Conservation (phyloP, 495 filamentous ascomycete genomes). For the Penicillium flavigenum region DNA sequence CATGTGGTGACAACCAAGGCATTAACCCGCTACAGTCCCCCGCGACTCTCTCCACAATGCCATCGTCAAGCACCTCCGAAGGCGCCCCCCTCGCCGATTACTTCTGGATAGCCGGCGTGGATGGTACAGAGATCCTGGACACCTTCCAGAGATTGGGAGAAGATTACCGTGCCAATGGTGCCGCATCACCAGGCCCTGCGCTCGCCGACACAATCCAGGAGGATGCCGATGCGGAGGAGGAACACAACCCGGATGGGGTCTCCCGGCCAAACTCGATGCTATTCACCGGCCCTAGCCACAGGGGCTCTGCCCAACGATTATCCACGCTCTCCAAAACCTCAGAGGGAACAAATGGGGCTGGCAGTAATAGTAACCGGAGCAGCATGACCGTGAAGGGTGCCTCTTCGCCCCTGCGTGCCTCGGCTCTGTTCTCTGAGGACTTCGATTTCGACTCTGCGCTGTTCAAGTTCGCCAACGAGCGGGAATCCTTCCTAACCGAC, state of each 20-base stretch:
- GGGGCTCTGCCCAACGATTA: constrained; percentile 64
- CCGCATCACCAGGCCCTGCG: constrained; percentile 49
- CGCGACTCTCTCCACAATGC: constrained; percentile 27
- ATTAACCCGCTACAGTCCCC: constrained; percentile 9
- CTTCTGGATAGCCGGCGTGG: constrained; percentile 97
- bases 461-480: constrained; percentile 88
- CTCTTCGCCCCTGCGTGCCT: constrained; percentile 40
- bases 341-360: constrained; percentile 56
- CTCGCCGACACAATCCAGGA: constrained; percentile 81
- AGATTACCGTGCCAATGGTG: constrained; percentile 49
- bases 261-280: constrained; percentile 56
- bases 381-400: constrained; percentile 76
- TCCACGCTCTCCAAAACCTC: constrained; percentile 65
- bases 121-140: constrained; percentile 58
- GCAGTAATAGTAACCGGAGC: constrained; percentile 90
- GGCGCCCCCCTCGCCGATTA: constrained; percentile 91
- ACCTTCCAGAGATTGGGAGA: constrained; percentile 50
- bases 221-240: constrained; percentile 65
- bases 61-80: constrained; percentile 29
- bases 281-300: constrained; percentile 47
- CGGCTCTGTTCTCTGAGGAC: constrained; percentile 50
- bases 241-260: constrained; percentile 37
- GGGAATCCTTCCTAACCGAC: constrained; percentile 91
- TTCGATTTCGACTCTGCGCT: constrained; percentile 92
- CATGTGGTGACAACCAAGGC: constrained; percentile 37